Evolutionary conservation across 257 asterid species (phyloP).

Genomic region (Leptodermis oblonga): DNA sequence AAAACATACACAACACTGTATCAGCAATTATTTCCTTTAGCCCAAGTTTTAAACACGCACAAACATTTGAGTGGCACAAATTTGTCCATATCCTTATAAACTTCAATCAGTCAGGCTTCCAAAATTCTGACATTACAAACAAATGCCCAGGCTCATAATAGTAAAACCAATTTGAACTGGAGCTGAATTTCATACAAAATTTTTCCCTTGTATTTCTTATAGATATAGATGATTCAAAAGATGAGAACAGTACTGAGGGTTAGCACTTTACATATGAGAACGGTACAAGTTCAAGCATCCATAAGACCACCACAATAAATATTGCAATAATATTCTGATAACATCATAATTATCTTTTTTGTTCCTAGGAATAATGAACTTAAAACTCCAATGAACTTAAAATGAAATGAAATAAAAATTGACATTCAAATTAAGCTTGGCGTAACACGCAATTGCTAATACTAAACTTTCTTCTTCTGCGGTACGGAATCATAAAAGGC

Average conservation of each 20-base stretch:
- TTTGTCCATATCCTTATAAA: not conserved
- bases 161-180: not conserved
- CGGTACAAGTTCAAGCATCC: not conserved
- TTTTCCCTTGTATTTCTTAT: not conserved
- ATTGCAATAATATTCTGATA: not conserved
- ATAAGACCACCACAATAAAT: not conserved
- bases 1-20: not conserved
- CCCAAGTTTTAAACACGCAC: too few species aligned
- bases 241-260: too few species aligned
- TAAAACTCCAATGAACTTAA: not conserved
- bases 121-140: not conserved
- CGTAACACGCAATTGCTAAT: not conserved
- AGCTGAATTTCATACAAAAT: not conserved
- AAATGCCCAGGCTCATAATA: not conserved
- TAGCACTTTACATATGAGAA: too few species aligned
- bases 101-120: not conserved
- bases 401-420: not conserved
- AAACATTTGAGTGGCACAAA: not conserved
- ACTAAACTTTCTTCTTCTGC: not conserved
- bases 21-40: not conserved
- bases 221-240: too few species aligned
- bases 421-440: not conserved
- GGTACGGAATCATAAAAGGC: not conserved
- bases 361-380: not conserved
- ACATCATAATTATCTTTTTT: not conserved